Base-by-base conservation (phyloP, 1,284 basidiomycete species). In the Xerocomus amazonicus region DNA sequence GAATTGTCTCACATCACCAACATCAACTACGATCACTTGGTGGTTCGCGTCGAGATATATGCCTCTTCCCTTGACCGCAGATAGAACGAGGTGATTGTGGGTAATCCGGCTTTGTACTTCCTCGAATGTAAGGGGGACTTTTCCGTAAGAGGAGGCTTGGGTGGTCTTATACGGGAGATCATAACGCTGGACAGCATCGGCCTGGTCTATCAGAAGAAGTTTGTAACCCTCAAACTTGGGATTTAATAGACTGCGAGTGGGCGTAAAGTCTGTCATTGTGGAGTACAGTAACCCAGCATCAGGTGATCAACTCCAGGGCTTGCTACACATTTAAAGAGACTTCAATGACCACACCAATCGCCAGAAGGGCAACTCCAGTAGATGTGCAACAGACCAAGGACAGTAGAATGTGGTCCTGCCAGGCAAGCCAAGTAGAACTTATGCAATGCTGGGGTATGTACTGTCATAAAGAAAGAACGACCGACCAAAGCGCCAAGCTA, bases 161-260 rank as follows among this genome's bases (percentile, higher is more conserved):
- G 81, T 78, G 1, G 74, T 72, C 51, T 71, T 75, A 63, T 77
- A 74, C 23, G 72, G 70, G 8, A 89, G 73, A 14, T 66, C 63
- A 62, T 77, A 77, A 26, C 77, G 75, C 14, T 68, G 67, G 19
- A 87, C 74, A 10, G 48, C 45, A n/a, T 79, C 69, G 27, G 83
- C 78, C 57, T 84, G 80, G 8, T 73, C 63, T 33, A 87, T 68
- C 10, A 79, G 70, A 51, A 82, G 74, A 34, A 93, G 75, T 62
- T 82, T 90, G 69, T 93, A 93, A 1, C 87, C 85, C 57, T 93
- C 89, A 54, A 93, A 93, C 57, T 86, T 87, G 3, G 87, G 81
- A 58, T 92, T 92, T n/a, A 88, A 68, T 4, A 92, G 73, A 32
- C 68, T 55, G 27, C 71, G 72, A 26, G 70, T 65, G 4, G 73